These are phyloP conservation scores for Micractinium sp. DNA, from an alignment of 139 green algal species.

Conservation along the genomic window DNA sequence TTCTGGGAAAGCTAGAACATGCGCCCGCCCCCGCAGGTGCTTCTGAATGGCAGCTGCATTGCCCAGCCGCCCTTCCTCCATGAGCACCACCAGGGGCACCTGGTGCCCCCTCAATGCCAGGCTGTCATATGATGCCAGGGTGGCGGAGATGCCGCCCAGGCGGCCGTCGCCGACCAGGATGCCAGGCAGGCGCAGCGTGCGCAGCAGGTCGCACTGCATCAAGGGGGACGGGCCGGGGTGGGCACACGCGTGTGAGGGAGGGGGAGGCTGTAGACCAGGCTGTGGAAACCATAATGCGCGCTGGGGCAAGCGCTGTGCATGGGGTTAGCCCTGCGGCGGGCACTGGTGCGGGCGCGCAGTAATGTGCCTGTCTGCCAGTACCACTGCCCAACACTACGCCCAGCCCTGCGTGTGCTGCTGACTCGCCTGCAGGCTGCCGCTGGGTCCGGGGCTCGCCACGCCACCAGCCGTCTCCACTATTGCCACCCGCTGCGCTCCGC, in stretches of 20 bases:
- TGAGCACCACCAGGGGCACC: constrained; percentile 72
- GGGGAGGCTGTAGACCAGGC: background rate
- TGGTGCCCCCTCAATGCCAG: constrained; percentile 77
- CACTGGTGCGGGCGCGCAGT: too few species aligned
- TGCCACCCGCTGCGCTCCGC: constrained; percentile 39
- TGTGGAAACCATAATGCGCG: too few species aligned
- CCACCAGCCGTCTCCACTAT: constrained; percentile 96
- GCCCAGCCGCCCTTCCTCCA: constrained; percentile 47
- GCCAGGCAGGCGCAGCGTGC: constrained; percentile 81
- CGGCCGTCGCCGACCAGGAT: constrained; percentile 91
- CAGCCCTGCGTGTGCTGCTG: background rate
- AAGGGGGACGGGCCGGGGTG: background rate
- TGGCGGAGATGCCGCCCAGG: constrained; percentile 94
- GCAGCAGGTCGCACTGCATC: constrained; percentile 79
- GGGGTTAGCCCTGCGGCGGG: background rate
- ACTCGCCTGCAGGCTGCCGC: constrained; percentile 79
- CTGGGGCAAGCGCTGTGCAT: background rate
- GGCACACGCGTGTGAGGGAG: background rate
- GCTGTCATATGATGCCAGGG: constrained; percentile 83
- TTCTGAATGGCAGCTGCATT: constrained; percentile 47
- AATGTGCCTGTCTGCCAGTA: background rate
- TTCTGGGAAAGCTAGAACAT: constrained; percentile 27
- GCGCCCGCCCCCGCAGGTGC: constrained; percentile 9
- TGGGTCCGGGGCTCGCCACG: constrained; percentile 84
- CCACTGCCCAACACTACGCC: background rate